Evolutionary conservation across 163 green algal genomes (phyloP).

Genomic region (Chloroidium sp.): DNA sequence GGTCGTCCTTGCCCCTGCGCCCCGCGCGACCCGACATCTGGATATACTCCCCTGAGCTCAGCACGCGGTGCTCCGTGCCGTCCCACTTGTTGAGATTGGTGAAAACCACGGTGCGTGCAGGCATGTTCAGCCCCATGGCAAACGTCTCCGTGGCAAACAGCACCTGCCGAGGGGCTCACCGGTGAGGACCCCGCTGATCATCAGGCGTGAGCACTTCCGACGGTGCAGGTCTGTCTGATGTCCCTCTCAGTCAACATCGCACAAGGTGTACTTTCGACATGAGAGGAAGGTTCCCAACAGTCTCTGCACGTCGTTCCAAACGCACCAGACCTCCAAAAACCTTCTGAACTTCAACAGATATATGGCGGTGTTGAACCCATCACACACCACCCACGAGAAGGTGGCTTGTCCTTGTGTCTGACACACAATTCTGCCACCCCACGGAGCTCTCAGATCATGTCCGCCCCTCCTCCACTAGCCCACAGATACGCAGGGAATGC

Average conservation of each 20-base stretch:
- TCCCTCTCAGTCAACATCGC: background rate
- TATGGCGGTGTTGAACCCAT: too few relatives aligned
- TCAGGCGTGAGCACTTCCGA: background rate
- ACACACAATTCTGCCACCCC: too few relatives aligned
- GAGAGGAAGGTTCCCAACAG: too few relatives aligned
- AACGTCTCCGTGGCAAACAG: constrained; percentile 99
- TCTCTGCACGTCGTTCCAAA: too few relatives aligned
- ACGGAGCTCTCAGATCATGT: background rate
- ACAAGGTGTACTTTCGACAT: too few relatives aligned
- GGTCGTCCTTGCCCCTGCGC: constrained; percentile 82
- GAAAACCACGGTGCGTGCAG: constrained; percentile 93
- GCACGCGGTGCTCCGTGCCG: constrained; percentile 57
- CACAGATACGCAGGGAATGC: background rate
- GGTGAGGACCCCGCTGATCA: constrained; percentile 1
- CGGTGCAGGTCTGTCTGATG: background rate
- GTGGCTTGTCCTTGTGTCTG: too few relatives aligned
- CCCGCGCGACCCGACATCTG: constrained; percentile 93
- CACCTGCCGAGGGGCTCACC: constrained; percentile 54
- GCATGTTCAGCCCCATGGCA: constrained; percentile 99
- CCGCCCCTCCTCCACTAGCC: background rate
- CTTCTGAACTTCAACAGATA: too few relatives aligned
- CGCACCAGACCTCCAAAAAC: too few relatives aligned
- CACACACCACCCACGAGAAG: too few relatives aligned
- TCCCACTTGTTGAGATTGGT: constrained; percentile 92
- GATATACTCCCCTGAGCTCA: constrained; percentile 80